Base-by-base conservation (phyloP, 2,329 filamentous ascomycete genomes). In the Colletotrichum horii region DNA sequence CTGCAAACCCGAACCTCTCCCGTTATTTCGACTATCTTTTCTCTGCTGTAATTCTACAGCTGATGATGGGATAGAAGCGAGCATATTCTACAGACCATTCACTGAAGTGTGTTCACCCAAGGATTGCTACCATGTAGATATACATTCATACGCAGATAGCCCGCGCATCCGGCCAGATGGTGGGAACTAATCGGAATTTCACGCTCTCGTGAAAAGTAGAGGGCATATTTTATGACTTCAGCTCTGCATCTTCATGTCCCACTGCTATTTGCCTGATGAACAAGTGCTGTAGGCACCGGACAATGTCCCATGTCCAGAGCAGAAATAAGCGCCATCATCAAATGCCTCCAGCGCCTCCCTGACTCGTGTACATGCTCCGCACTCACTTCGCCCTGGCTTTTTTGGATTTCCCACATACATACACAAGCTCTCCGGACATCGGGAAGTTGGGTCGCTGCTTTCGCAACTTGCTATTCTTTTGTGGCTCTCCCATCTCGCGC, bases 381-480 rank as follows among this genome's bases (percentile, higher is more conserved):
- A 85, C 77, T 84, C 83, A 38, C 78, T 77, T 76, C 79, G 81
- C 64, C 80, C 79, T 8, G 83, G 84, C 65, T 76, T 80, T 58
- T 79, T 80, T 8, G 80, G 80, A 71, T 81, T 80, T 15, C 84
- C 83, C 9, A 84, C 83, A 69, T 83, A 83, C 83, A 85, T 84
- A 76, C 83, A 83, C n/a, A 86, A 79, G 66, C 77, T 82, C 7
- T 80, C 78, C 12, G 81, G 82, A 66, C 84, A 86, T 24, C 78
- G 75, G 16, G 66, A 77, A 6, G 78, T 78, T 15, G 78, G 78
- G n/a, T 83, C 81, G 61, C 78, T 78, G 70, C 79, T 82, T 70
- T 84, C 82, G 76, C 84, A 86, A 78, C 82, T 84, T 28, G 83
- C 81, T 15, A 85, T 80, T 75, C 83, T 85, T 77, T 79, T 83